These are phyloP conservation scores for Aspergillus floridensis DNA, from an alignment of 2,329 filamentous ascomycete genomes.

Conservation along the genomic window DNA sequence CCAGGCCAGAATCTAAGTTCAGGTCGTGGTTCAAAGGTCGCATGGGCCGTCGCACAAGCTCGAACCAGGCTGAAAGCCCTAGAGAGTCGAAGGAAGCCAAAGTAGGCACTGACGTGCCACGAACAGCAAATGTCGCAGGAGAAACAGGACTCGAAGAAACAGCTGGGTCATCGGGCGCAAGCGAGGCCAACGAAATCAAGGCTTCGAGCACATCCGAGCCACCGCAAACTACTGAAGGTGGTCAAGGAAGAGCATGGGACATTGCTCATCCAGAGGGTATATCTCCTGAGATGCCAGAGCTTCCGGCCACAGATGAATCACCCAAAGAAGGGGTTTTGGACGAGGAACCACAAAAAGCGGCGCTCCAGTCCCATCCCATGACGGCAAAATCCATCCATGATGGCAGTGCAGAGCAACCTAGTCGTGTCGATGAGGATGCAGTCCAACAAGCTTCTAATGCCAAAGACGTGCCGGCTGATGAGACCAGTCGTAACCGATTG, in stretches of 20 bases:
- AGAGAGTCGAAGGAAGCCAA: conserved; percentile 5
- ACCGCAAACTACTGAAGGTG: not conserved
- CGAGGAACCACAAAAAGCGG: conserved; percentile 21
- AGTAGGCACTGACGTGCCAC: not conserved
- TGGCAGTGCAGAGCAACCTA: conserved; percentile 17
- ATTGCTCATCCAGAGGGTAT: conserved; percentile 1
- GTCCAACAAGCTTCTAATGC: conserved; percentile 11
- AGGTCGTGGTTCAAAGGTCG: conserved; percentile 36
- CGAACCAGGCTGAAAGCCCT: conserved; percentile 16
- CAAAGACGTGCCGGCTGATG: conserved; percentile 16
- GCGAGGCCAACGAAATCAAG: not conserved
- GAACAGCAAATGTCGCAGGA: not conserved
- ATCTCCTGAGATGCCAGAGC: not conserved
- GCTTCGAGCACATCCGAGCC: not conserved
- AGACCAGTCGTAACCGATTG: conserved; percentile 24
- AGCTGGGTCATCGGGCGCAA: not conserved
- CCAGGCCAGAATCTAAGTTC: conserved; percentile 30
- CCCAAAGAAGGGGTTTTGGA: not conserved
- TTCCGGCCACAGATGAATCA: not conserved
- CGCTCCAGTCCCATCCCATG: conserved; percentile 35
- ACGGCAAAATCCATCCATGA: conserved; percentile 18
- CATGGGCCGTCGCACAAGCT: conserved; percentile 29
- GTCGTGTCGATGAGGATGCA: conserved; percentile 16
- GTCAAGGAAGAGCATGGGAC: not conserved
- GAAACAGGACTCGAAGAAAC: not conserved